phyloP scores from a whole-genome alignment of 164 flowering plant species.

The Annona cherimola region DNA sequence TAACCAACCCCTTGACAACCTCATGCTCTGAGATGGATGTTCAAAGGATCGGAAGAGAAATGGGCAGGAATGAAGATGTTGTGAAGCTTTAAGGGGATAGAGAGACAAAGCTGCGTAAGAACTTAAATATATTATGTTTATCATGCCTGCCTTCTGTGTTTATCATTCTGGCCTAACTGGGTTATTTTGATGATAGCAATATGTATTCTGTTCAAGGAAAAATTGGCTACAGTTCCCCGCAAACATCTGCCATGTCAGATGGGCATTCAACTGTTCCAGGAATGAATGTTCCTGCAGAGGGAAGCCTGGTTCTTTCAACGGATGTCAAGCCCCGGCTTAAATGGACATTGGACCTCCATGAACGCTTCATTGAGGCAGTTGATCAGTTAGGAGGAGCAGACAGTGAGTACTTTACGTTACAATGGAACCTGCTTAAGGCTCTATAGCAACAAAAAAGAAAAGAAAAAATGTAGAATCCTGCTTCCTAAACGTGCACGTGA shows the following conservation, averaged over 20 bases:
- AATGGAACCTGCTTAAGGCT: not conserved
- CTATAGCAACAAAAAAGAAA: not conserved
- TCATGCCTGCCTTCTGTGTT: not conserved
- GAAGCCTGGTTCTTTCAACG: constrained; percentile 83
- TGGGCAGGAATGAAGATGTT: not conserved
- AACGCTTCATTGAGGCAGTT: constrained; percentile 79
- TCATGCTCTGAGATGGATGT: constrained; percentile 22
- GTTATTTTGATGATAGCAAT: constrained; percentile 19
- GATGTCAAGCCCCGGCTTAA: constrained; percentile 89
- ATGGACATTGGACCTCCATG: constrained; percentile 87
- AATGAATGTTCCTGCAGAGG: constrained; percentile 53
- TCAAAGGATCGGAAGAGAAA: constrained; percentile 18
- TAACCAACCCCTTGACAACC: constrained; percentile 34
- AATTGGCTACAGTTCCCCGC: constrained; percentile 42
- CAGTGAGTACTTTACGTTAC: constrained; percentile 44
- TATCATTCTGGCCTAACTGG: not conserved
- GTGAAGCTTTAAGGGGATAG: not conserved
- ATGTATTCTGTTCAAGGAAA: constrained; percentile 73
- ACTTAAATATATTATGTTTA: not conserved
- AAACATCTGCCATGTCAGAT: constrained; percentile 48
- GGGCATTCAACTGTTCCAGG: constrained; percentile 66
- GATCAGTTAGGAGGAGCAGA: constrained; percentile 90
- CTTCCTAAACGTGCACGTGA: not conserved
- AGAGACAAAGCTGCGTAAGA: not conserved
- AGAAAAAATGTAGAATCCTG: not conserved